A percentile compares a stretch with the other conserved stretches of the same genome.
Conservation (phyloP, 176 grass and related monocot genomes). For the Triticum aestivum region DNA sequence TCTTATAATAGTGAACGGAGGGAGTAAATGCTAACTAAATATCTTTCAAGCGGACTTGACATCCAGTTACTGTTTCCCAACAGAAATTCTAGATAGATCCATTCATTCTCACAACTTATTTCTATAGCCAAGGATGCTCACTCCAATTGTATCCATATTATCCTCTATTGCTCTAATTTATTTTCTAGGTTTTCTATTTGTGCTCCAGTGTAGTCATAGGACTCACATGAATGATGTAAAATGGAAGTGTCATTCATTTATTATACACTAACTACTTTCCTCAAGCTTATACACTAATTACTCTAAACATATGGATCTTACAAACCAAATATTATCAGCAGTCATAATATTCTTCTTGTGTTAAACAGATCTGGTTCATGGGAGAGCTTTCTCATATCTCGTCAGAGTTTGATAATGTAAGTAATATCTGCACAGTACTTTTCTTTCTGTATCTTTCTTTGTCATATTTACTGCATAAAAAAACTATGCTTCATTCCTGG, state of each 20-base stretch:
- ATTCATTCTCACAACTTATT: background rate
- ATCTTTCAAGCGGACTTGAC: conserved; percentile 5
- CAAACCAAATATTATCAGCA: background rate
- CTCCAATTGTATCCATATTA: background rate
- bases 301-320: conserved; percentile 17
- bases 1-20: too few relatives aligned
- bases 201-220: conserved; percentile 15
- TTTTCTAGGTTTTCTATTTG: background rate
- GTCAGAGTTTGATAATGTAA: conserved; percentile 94
- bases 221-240: conserved; percentile 21
- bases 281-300: background rate
- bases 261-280: background rate
- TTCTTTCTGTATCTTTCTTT: conserved; percentile 4
- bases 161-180: background rate
- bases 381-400: conserved; percentile 98
- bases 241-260: conserved; percentile 3
- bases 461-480: conserved; percentile 23
- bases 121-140: background rate
- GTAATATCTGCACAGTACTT: conserved; percentile 26
- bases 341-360: conserved; percentile 41
- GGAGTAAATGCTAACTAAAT: background rate
- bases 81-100: conserved; percentile 12
- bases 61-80: background rate
- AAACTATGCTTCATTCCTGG: background rate
- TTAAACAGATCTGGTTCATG: conserved; percentile 94